Percentiles rank a stretch among this genome's conserved stretches.
These are phyloP conservation scores for Fusarium mundagurra DNA, from an alignment of 2,329 filamentous ascomycete species.

Conservation along the genomic window DNA sequence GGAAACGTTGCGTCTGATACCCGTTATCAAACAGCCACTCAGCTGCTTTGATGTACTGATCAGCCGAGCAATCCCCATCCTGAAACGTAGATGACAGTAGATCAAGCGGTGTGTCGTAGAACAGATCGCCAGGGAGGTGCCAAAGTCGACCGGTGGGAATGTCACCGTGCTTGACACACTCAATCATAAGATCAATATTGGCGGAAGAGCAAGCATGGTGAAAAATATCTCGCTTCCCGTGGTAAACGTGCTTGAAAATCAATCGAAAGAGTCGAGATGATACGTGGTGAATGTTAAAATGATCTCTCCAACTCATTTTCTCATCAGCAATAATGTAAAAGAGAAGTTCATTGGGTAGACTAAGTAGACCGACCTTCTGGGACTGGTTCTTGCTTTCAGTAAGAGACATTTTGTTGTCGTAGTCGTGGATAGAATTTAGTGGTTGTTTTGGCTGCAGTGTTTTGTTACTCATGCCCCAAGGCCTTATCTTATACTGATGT, in stretches of 20 bases:
- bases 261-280: not conserved
- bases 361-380: not conserved
- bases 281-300: not conserved
- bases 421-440: not conserved
- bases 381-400: not conserved
- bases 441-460: not conserved
- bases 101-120: not conserved
- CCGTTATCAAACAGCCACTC: not conserved
- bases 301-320: not conserved
- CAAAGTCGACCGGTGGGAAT: not conserved
- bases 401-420: not conserved
- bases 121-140: no score
- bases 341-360: not conserved
- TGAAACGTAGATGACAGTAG: accelerated
- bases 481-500: not conserved
- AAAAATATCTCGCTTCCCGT: not conserved
- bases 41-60: not conserved
- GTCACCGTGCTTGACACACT: not conserved
- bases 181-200: not conserved
- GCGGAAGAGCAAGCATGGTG: accelerated
- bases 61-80: not conserved
- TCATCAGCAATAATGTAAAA: not conserved
- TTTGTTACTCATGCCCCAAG: not conserved
- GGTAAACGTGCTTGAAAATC: not conserved
- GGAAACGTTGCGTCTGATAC: not conserved